phyloP scores from a whole-genome alignment of 2,329 filamentous ascomycete genomes.

The Teratosphaeria gauchensis region DNA sequence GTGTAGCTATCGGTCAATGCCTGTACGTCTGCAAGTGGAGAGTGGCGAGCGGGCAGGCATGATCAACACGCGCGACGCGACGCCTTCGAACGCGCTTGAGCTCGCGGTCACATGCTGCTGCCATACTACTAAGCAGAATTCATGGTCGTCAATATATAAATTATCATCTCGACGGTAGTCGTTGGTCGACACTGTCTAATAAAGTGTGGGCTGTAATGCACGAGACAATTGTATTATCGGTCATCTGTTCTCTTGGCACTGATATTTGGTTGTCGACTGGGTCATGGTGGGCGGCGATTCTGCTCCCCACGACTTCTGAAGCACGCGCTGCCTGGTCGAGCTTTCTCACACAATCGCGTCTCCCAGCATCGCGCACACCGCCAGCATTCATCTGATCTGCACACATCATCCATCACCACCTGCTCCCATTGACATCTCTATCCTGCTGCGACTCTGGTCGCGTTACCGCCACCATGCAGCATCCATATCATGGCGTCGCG shows the following conservation, averaged over 20 bases:
- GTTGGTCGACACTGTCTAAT: too few relatives aligned
- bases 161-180: slow-evolving; percentile 2
- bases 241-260: too few relatives aligned
- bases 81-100: neutral
- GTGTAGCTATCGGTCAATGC: neutral
- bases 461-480: slow-evolving; percentile 1
- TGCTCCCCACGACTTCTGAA: slow-evolving; percentile 2
- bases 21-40: neutral
- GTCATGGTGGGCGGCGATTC: too few relatives aligned
- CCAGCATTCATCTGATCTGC: neutral
- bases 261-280: too few relatives aligned
- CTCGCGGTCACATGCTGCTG: neutral
- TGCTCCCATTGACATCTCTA: neutral
- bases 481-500: slow-evolving; percentile 41
- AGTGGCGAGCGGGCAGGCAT: neutral
- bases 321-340: neutral
- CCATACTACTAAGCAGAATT: neutral
- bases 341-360: neutral
- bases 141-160: neutral
- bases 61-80: neutral
- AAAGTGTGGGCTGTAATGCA: neutral
- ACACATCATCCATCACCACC: neutral
- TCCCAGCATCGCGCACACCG: neutral
- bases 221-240: too few relatives aligned
- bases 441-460: neutral